Evolutionary conservation across 192 early-diverging fungal species (phyloP), one percentile per base, ranked within the genome.

Genomic region (Podila epicladia): DNA sequence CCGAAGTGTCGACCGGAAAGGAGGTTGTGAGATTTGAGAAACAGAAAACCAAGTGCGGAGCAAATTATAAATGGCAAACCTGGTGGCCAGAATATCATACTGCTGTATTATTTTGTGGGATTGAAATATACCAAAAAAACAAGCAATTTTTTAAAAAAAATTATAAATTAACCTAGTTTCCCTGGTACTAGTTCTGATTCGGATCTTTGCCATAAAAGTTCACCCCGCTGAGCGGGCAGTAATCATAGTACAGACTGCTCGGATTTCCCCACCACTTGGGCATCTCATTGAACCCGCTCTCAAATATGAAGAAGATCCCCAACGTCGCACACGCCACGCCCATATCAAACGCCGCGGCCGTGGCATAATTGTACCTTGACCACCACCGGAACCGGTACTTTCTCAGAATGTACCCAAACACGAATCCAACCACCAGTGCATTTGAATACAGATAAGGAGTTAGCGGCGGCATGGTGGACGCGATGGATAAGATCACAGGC

Each of bases 351-450:
- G 82, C 82, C 15, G 86, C 86, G 0, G 84, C 79, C 2, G 82
- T 73, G 5, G 85, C 60, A 37, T 85, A 85, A 45, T 87, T 87
- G 55, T 82, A 87, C 38, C 85, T 76, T 11, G 70, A 61, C 84
- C 86, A 96, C 89, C 91, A 93, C 8, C 50, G 66, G 50, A 85
- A 83, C 57, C 82, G 84, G 65, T 89, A 88, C 72, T 88, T 87
- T 73, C 92, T 87, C 72, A 91, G 82, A 55, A 84, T 76, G 63
- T 83, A 92, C 69, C 92, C 92, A 69, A 91, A 91, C 50, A 93
- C 69, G 74, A 92, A 88, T 8, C 87, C 90, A 4, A 89, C 12
- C 5, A 62, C 48, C 5, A 82, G 49, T 69, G 82, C 85, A 3
- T 73, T 79, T 7, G 75, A 53, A 8, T 74, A 84, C 59, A 84